A percentile compares a stretch with the other conserved stretches of the same genome.
Conservation (phyloP, 768 basidiomycete genomes). For the Podaxis carcinomalis region DNA sequence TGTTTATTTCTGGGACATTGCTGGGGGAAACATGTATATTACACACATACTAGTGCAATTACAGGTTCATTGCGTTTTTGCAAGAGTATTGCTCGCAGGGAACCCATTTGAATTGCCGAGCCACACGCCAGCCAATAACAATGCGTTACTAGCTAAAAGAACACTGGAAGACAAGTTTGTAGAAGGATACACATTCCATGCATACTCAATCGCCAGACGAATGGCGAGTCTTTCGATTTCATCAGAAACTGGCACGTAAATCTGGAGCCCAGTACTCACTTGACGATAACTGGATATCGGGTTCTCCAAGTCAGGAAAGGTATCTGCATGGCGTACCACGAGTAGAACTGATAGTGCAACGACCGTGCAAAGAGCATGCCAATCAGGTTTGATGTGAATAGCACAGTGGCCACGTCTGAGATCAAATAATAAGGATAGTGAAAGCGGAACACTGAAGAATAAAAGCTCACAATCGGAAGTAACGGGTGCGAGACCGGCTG, state of each 20-base stretch:
- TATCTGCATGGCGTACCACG: constrained; percentile 92
- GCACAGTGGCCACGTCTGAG: constrained; percentile 70
- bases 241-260: neutral
- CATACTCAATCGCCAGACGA: constrained; percentile 14
- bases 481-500: constrained; percentile 43
- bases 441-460: neutral
- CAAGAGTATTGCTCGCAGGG: neutral
- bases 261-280: constrained; percentile 37
- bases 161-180: constrained; percentile 21
- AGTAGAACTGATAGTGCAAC: constrained; percentile 96
- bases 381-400: constrained; percentile 90
- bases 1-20: too few species aligned
- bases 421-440: neutral
- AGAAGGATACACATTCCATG: constrained; percentile 19
- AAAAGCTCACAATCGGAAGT: constrained; percentile 62
- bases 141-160: constrained; percentile 23
- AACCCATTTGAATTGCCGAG: constrained; percentile 16
- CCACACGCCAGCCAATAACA: constrained; percentile 32
- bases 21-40: too few species aligned
- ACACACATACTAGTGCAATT: neutral
- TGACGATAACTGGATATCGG: constrained; percentile 53
- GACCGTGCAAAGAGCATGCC: constrained; percentile 92
- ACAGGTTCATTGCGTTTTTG: neutral
- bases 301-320: constrained; percentile 82
- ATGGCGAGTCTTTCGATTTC: constrained; percentile 2